Conservation (phyloP, 208 protist species). For the Porcisia hertigi region DNA sequence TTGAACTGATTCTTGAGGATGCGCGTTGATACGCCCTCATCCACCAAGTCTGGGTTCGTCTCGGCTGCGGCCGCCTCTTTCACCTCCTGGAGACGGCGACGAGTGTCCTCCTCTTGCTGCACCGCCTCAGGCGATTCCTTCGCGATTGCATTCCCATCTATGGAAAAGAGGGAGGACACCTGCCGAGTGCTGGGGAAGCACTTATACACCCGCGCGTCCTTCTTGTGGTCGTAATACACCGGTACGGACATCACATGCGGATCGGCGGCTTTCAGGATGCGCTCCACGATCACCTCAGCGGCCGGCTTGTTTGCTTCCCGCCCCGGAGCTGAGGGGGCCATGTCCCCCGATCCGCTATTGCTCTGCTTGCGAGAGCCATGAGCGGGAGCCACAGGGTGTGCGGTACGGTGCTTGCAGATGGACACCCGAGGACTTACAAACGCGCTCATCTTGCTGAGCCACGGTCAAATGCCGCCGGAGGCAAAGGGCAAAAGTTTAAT, state of each 20-base stretch:
- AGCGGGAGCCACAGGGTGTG: background rate
- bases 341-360: constrained; percentile 12
- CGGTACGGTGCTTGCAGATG: constrained; percentile 12
- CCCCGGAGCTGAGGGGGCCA: constrained; percentile 2
- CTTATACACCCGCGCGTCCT: constrained; percentile 91
- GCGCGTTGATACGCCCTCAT: constrained; percentile 82
- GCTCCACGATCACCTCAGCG: constrained; percentile 81
- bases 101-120: constrained; percentile 87
- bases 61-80: constrained; percentile 76
- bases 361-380: constrained; percentile 36
- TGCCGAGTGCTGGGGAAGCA: constrained; percentile 89
- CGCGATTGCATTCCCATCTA: constrained; percentile 84
- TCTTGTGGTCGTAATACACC: constrained; percentile 95
- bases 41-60: constrained; percentile 83
- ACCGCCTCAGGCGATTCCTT: constrained; percentile 86
- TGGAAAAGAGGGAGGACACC: constrained; percentile 79
- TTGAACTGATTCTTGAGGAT: constrained; percentile 98
- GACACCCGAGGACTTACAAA: constrained; percentile 14
- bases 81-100: constrained; percentile 70
- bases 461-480: background rate
- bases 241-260: constrained; percentile 89
- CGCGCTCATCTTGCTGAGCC: constrained; percentile 14
- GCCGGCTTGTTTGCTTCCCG: constrained; percentile 31
- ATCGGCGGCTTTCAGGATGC: constrained; percentile 93
- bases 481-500: background rate